A percentile compares a stretch with the other conserved stretches of the same genome.
phyloP scores from a whole-genome alignment of 225 moss, liverwort and hornwort species.

The Pseudisothecium myosuroides region DNA sequence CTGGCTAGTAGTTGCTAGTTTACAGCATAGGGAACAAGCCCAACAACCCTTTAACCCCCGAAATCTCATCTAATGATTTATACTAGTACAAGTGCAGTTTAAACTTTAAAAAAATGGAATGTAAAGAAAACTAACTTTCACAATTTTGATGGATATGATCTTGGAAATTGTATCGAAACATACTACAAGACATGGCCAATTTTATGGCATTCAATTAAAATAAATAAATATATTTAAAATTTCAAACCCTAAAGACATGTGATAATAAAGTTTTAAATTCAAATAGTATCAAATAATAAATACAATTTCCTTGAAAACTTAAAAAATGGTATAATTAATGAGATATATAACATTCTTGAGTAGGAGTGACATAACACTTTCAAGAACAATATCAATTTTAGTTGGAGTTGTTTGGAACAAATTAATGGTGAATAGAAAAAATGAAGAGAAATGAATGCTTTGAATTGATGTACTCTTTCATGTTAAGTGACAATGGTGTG shows the following conservation, averaged over 20 bases:
- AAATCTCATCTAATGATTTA: too few species aligned
- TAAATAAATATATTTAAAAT: not conserved
- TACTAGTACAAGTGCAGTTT: not conserved
- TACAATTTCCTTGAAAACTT: not conserved
- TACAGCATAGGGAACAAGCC: too few species aligned
- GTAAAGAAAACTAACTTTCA: not conserved
- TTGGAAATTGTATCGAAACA: not conserved
- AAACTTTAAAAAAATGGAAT: not conserved
- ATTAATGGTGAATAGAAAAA: not conserved
- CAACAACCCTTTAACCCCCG: too few species aligned
- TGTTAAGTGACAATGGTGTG: not conserved
- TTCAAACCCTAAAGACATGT: not conserved
- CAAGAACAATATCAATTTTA: not conserved
- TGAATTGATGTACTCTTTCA: not conserved
- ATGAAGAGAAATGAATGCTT: not conserved
- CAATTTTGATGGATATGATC: not conserved
- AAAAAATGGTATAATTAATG: rapidly evolving
- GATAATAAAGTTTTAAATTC: not conserved
- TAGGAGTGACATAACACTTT: not conserved
- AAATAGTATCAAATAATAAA: not conserved
- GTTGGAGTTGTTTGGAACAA: not conserved
- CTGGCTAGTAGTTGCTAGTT: too few species aligned
- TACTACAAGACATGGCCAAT: not conserved
- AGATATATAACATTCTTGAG: rapidly evolving
- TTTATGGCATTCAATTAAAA: not conserved